Evolutionary conservation across 768 basidiomycete species (phyloP).

Genomic region (Auriscalpium microsporum): DNA sequence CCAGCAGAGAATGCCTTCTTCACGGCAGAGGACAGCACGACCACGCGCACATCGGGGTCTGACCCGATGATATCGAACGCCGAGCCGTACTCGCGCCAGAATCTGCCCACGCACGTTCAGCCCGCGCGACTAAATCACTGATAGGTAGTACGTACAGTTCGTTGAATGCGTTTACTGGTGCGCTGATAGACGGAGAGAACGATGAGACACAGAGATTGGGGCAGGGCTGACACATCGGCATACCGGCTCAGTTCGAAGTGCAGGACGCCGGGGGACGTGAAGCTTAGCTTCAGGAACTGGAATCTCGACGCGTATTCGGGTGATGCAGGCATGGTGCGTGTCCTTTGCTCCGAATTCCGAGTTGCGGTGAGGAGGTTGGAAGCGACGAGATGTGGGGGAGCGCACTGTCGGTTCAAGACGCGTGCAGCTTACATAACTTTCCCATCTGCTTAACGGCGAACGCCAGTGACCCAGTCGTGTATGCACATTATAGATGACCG

Average conservation of each 20-base stretch:
- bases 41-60: slow-evolving; percentile 53
- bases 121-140: neutral
- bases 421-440: too few species aligned
- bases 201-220: neutral
- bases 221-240: neutral
- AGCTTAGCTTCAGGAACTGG: slow-evolving; percentile 9
- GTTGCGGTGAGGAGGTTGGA: too few species aligned
- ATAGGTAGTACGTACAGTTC: neutral
- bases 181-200: neutral
- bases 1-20: slow-evolving; percentile 80
- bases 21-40: slow-evolving; percentile 64
- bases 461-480: too few species aligned
- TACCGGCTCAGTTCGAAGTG: slow-evolving; percentile 12
- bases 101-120: slow-evolving; percentile 31
- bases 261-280: slow-evolving; percentile 8
- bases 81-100: slow-evolving; percentile 62
- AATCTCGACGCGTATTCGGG: slow-evolving; percentile 11
- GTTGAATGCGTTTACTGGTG: slow-evolving; percentile 11
- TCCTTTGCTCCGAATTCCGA: too few species aligned
- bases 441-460: too few species aligned
- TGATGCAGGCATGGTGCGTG: neutral
- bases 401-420: too few species aligned
- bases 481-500: too few species aligned
- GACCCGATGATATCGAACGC: slow-evolving; percentile 48
- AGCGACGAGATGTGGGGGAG: too few species aligned